Conservation (phyloP, 2,329 filamentous ascomycete species). For the Rhynchosporium secalis region DNA sequence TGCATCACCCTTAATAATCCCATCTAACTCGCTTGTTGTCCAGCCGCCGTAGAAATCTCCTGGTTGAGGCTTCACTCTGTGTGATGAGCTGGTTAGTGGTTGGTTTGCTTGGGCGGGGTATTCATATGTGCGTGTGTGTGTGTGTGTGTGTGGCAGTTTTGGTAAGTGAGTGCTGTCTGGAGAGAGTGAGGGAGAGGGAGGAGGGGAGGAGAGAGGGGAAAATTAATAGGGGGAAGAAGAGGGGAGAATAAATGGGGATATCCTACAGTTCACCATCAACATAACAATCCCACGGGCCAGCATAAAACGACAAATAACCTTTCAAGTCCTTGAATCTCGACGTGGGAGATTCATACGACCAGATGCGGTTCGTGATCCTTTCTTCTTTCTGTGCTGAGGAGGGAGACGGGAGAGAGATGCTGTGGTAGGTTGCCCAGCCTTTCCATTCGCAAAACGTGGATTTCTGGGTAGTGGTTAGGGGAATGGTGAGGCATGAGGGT, state of each 20-base stretch:
- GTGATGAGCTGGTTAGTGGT: too few relatives aligned
- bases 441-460: slow-evolving; percentile 61
- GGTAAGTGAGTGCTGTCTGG: too few relatives aligned
- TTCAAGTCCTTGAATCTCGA: slow-evolving; percentile 53
- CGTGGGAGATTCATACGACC: slow-evolving; percentile 59
- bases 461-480: slow-evolving; percentile 47
- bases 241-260: too few relatives aligned
- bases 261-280: slow-evolving; percentile 55
- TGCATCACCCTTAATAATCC: slow-evolving; percentile 48
- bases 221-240: too few relatives aligned
- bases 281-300: slow-evolving; percentile 61
- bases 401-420: slow-evolving; percentile 37
- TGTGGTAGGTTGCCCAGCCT: slow-evolving; percentile 59
- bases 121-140: too few relatives aligned
- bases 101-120: too few relatives aligned
- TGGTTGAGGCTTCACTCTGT: slow-evolving; percentile 53
- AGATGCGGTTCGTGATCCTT: slow-evolving; percentile 53
- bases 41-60: slow-evolving; percentile 66
- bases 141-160: too few relatives aligned
- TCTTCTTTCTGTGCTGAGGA: slow-evolving; percentile 28
- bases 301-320: slow-evolving; percentile 60
- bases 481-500: slow-evolving; percentile 48
- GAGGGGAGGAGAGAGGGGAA: too few relatives aligned
- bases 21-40: slow-evolving; percentile 60
- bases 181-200: too few relatives aligned